Evolutionary conservation across 192 early-diverging fungal species (phyloP).

Genomic region (Backusella tarrabulga): DNA sequence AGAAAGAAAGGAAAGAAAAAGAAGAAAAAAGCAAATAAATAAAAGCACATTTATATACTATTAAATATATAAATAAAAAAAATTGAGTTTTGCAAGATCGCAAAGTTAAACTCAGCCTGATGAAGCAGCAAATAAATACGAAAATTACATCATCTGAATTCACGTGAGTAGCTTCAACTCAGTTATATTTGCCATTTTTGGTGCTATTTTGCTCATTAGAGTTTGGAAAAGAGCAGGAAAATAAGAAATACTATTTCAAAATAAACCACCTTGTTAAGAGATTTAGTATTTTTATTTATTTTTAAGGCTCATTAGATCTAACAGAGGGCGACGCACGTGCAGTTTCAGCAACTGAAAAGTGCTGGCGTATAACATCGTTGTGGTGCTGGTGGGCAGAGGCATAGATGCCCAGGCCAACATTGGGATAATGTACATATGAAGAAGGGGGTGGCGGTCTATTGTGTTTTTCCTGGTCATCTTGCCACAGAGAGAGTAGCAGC

Average conservation of each 20-base stretch:
- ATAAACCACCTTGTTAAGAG: not conserved
- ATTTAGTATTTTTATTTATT: not conserved
- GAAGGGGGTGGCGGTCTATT: not conserved
- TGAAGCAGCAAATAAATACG: not conserved
- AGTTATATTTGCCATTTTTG: not conserved
- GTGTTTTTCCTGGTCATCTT: not conserved
- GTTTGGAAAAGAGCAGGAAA: not conserved
- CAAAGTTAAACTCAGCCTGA: not conserved
- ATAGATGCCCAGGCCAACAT: constrained; percentile 35
- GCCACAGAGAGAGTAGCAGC: not conserved
- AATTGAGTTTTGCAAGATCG: not conserved
- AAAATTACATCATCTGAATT: constrained; percentile 2
- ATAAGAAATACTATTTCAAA: not conserved
- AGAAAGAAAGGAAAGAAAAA: not conserved
- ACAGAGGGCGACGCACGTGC: not conserved
- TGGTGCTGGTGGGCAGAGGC: constrained; percentile 38
- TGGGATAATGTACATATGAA: constrained; percentile 14
- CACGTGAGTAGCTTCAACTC: not conserved
- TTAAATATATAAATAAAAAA: constrained; percentile 6
- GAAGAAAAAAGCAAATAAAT: not conserved
- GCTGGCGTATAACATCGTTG: constrained; percentile 34
- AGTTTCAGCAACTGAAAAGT: constrained; percentile 8
- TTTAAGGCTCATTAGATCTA: not conserved
- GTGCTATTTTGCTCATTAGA: not conserved
- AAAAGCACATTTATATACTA: too few species aligned